Evolutionary conservation across 129 eudicot species (phyloP).

Genomic region (Kitagawia praeruptora): DNA sequence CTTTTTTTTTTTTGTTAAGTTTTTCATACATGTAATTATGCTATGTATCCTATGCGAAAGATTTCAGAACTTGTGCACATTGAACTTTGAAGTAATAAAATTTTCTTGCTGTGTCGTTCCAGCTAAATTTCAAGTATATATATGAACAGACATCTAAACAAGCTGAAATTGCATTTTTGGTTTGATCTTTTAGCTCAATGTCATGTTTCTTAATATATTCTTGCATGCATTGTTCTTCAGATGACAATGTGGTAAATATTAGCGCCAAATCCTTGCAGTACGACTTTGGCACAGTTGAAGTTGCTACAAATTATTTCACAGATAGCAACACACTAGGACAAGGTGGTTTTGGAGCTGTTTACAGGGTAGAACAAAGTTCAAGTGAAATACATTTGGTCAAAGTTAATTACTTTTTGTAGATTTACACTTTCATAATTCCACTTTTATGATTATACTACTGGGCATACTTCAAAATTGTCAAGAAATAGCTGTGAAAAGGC

Average conservation of each 20-base stretch:
- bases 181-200: not conserved
- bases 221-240: not conserved
- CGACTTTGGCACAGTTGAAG: not conserved
- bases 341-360: constrained; percentile 22
- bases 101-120: too few relatives aligned
- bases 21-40: too few relatives aligned
- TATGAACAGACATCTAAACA: too few relatives aligned
- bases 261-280: constrained; percentile 2
- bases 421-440: too few relatives aligned
- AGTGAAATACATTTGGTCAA: too few relatives aligned
- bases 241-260: not conserved
- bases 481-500: constrained; percentile 11
- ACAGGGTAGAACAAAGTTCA: not conserved
- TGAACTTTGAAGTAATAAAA: too few relatives aligned
- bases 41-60: too few relatives aligned
- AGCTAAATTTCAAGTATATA: too few relatives aligned
- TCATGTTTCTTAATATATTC: not conserved
- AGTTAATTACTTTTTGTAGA: too few relatives aligned
- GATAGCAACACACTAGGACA: not conserved
- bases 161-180: too few relatives aligned
- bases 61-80: too few relatives aligned
- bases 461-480: not conserved
- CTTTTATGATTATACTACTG: not conserved
- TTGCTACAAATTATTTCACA: not conserved
- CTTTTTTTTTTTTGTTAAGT: too few relatives aligned